phyloP scores from a whole-genome alignment of 495 filamentous ascomycete genomes.

The Arthonia radiata region DNA sequence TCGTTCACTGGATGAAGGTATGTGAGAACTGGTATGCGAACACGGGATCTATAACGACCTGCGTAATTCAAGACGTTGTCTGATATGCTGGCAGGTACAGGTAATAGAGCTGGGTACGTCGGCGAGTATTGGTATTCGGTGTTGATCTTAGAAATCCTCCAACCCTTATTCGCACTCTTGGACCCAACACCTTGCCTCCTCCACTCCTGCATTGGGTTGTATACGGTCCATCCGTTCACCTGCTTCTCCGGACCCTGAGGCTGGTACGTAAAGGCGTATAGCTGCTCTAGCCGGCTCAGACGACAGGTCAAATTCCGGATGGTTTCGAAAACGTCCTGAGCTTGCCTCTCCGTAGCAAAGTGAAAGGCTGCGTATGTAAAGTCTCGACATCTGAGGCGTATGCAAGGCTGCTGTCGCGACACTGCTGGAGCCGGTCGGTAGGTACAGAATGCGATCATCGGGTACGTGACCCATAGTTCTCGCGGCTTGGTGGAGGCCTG shows the following conservation, averaged over 20 bases:
- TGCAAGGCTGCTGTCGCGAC: conserved; percentile 50
- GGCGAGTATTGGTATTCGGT: conserved; percentile 74
- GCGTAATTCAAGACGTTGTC: conserved; percentile 94
- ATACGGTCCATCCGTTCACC: conserved; percentile 68
- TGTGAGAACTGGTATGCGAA: conserved; percentile 64
- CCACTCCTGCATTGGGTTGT: conserved; percentile 63
- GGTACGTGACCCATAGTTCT: conserved; percentile 83
- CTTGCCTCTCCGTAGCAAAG: conserved; percentile 47
- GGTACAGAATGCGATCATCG: conserved; percentile 43
- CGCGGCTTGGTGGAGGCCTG: conserved; percentile 23
- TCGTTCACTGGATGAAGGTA: conserved; percentile 94
- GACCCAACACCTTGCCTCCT: conserved; percentile 53
- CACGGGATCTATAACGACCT: conserved; percentile 61
- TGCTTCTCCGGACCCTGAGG: conserved; percentile 48
- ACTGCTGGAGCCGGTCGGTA: conserved; percentile 34
- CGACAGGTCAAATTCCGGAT: conserved; percentile 66
- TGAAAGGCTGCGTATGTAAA: conserved; percentile 84
- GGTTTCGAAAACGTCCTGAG: conserved; percentile 68
- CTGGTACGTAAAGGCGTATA: conserved; percentile 73
- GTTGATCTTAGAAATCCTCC: conserved; percentile 85
- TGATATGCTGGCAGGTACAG: conserved; percentile 68
- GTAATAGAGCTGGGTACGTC: conserved; percentile 76
- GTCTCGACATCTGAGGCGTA: conserved; percentile 75
- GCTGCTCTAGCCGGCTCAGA: conserved; percentile 60
- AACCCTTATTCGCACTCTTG: conserved; percentile 49